Conservation (phyloP, 1,284 basidiomycete species). For the Filobasidium uniguttulatum region DNA sequence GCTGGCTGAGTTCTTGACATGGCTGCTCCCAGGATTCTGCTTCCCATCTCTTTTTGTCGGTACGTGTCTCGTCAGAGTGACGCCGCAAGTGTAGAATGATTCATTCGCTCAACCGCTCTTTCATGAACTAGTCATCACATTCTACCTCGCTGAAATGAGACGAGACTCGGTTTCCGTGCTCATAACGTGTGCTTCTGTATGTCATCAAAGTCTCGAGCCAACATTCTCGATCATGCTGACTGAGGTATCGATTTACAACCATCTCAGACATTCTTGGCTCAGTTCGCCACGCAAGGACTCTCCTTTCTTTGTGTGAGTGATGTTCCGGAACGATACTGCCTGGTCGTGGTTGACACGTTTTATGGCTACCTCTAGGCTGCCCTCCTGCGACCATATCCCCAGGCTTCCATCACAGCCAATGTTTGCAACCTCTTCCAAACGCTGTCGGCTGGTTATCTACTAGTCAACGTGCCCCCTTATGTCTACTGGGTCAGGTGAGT, state of each 20-base stretch:
- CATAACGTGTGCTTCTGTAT: background rate
- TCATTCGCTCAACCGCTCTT: background rate
- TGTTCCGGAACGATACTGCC: background rate
- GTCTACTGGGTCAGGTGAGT: constrained; percentile 32
- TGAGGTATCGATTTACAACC: too few species aligned
- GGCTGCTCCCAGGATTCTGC: constrained; percentile 30
- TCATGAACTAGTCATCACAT: background rate
- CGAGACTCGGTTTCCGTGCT: background rate
- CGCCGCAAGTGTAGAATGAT: background rate
- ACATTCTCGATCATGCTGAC: background rate
- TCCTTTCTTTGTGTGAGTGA: constrained; percentile 31
- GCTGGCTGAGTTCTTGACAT: constrained; percentile 33
- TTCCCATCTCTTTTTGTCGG: constrained; percentile 33
- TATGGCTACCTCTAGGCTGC: constrained; percentile 19
- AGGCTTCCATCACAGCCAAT: constrained; percentile 34
- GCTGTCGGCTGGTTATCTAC: constrained; percentile 29
- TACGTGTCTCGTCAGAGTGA: constrained; percentile 7
- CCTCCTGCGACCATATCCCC: constrained; percentile 32
- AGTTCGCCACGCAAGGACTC: constrained; percentile 36
- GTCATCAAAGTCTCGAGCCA: background rate
- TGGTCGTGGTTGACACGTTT: background rate
- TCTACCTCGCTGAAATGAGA: background rate
- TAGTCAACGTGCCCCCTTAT: constrained; percentile 37
- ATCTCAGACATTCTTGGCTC: constrained; percentile 35
- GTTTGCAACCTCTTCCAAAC: constrained; percentile 26